Base-by-base conservation (phyloP, 129 eudicot species). In the Arctium minus region DNA sequence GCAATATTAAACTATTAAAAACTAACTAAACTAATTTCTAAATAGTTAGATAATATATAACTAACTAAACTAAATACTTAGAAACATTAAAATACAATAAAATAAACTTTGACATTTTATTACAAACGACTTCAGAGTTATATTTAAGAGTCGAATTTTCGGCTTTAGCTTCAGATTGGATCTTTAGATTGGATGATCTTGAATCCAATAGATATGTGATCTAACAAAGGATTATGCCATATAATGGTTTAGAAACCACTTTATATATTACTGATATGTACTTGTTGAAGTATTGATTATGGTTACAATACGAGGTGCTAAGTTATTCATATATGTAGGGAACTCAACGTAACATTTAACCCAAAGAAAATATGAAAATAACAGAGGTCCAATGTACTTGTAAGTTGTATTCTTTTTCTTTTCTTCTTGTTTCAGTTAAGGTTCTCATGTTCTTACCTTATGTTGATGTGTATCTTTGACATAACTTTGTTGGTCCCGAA, bases 261-360 rank as follows among this genome's bases (percentile, higher is more conserved):
- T 0, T 33, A 33, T 36, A 12, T 62, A 36, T 42, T 67, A 38
- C 40, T 79, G 60, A 67, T 75, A 31, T 32, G 74, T 42, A 35
- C 75, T 31, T 82, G 7, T 75, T 38, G 36, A 65, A 42, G 48
- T 70, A 60, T 50, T 76, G 17, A 48, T 77, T 68, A 70, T 48
- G 70, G 32, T 35, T 76, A 5, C 53, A n/a, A 36, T 75, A 36
- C 39, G 12, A 70, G 73, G 79, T 81, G 36, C 70, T 80, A 36
- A 71, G 7, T 36, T 81, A 18, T 53, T 42, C 12, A 69, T 72
- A 67, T 44, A 70, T 67, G 83, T 27, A 81, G 86, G 79, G 60
- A 64, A 81, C 27, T 36, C 33, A 3, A 11, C 68, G 0, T 40
- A 71, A 48, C 33, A 5, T 62, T 77, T 73, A 77, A 83, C 73